Evolutionary conservation across 441 rosid species (phyloP).

Genomic region (Kokia cookei): DNA sequence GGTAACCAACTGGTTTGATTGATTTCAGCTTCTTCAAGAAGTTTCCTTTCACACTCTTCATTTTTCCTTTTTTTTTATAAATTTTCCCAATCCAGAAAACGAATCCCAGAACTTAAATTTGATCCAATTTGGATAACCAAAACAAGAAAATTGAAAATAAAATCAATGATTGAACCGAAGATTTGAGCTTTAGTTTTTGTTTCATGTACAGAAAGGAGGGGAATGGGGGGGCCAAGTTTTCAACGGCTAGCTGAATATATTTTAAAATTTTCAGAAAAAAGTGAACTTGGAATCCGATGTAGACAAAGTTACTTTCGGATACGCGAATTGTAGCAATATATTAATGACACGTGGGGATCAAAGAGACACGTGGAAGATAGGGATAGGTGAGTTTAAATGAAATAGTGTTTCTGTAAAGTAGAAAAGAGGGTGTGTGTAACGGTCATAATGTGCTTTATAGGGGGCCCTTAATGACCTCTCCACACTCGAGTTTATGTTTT

Average conservation of each 20-base stretch:
- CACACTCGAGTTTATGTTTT: neutral
- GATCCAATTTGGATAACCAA: neutral
- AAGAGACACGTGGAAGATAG: neutral
- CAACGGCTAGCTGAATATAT: conserved; percentile 48
- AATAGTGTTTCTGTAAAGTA: neutral
- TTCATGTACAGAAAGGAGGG: neutral
- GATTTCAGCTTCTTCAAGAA: conserved; percentile 64
- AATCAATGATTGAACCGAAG: neutral
- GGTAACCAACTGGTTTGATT: conserved; percentile 54
- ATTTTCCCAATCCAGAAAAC: neutral
- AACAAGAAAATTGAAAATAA: neutral
- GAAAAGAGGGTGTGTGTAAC: neutral
- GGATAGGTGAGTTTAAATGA: neutral
- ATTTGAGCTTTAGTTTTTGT: neutral
- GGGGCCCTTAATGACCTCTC: neutral
- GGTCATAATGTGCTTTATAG: conserved; percentile 16
- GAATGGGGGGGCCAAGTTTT: neutral
- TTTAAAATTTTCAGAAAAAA: conserved; percentile 13
- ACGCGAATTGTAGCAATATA: neutral
- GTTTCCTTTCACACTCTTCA: conserved; percentile 78
- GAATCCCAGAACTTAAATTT: neutral
- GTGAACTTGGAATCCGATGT: neutral
- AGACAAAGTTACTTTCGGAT: neutral
- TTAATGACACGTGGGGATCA: neutral
- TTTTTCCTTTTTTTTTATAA: neutral